Base-by-base conservation (phyloP, 2,329 filamentous ascomycete genomes). In the Claviceps sp. region DNA sequence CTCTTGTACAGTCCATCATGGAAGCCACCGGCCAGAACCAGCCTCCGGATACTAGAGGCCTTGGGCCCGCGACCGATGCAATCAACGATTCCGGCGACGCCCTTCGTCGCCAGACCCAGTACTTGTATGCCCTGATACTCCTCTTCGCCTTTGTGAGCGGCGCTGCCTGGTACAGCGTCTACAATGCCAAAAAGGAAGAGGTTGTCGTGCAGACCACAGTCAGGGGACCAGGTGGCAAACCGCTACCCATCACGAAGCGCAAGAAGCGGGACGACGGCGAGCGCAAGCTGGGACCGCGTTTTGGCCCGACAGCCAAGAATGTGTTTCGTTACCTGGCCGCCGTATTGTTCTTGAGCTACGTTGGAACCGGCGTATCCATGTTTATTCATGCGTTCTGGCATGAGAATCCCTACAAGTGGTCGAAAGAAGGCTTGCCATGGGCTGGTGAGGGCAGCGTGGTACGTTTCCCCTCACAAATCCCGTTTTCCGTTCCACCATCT, bases 141-240 rank as follows among this genome's bases (percentile, higher is more conserved):
- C 71, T 81, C 14, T 50, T 73, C 39, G 65, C 73, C 19, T 78
- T 81, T 59, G 67, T 80, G 55, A 56, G 70, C 41, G 66, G 73
- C 51, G 73, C 75, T 45, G 73, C 72, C 38, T 69, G 73, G 55
- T 74, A 79, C 63, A 78, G 75, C 61, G 70, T 80, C 43, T 66
- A 74, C 62, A 73, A 70, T 52, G 71, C 75, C 34, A 72, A 71
- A 57, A 74, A 70, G 50, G 70, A 73, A 53, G 74, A 76, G 40
- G 69, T 73, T 56, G 62, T 71, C 39, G 63, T 72, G 22, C 65
- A 67, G 50, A 76, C 73, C 22, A 73, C 67, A 37, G 68, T 78
- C 57, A 82, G 76, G 50, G 90, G 90, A n/a, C 89, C 90, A 1
- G 90, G 88, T 52, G 91, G 90, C 58, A 90, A 94, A 66, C 89